Evolutionary conservation across 164 flowering plant genomes (phyloP).

Genomic region (Nelumbo lutea): DNA sequence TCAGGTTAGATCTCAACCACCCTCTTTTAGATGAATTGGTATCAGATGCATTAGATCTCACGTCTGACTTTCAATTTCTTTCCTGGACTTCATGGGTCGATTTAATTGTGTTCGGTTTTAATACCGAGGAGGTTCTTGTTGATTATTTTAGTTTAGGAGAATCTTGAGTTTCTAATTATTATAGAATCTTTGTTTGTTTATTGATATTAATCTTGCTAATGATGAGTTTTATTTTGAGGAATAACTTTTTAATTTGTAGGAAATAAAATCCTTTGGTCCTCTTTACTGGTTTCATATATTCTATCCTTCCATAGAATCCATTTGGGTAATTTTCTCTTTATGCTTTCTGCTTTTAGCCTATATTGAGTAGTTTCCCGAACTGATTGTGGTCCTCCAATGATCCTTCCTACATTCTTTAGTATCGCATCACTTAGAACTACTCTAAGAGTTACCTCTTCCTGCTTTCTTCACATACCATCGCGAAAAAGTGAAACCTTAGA

Average conservation of each 20-base stretch:
- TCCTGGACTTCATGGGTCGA: not conserved
- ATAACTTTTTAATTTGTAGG: not conserved
- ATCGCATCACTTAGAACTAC: not conserved
- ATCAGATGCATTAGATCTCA: not conserved
- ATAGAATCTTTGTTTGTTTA: not conserved
- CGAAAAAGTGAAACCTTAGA: not conserved
- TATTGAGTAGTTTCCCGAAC: not conserved
- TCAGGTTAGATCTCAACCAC: constrained; percentile 41
- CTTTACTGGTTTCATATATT: not conserved
- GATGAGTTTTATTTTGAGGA: not conserved
- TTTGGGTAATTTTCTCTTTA: constrained; percentile 4
- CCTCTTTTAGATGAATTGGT: not conserved
- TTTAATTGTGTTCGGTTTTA: not conserved
- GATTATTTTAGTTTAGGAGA: not conserved
- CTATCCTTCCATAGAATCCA: not conserved
- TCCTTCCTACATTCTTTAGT: not conserved
- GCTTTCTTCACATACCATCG: not conserved
- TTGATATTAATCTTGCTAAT: not conserved
- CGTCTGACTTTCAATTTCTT: not conserved
- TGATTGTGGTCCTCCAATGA: not conserved
- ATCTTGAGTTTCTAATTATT: not conserved
- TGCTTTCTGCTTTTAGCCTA: not conserved
- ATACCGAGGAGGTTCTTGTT: not conserved
- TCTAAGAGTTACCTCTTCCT: not conserved
- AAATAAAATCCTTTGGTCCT: not conserved